Conservation (phyloP, 129 eudicot genomes). For the Solidago caesia region DNA sequence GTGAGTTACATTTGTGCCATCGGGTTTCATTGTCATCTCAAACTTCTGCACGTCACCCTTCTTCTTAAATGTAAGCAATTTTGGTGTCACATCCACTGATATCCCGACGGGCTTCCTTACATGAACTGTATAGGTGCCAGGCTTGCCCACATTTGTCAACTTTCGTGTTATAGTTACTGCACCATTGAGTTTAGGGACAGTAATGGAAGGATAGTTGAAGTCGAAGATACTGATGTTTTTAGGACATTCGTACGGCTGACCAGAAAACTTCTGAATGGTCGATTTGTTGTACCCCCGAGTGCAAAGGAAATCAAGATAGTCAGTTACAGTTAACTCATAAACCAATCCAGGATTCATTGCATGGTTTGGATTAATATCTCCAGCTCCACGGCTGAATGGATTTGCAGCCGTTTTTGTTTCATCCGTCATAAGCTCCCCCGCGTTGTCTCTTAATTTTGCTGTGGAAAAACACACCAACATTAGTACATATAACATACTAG, state of each 20-base stretch:
- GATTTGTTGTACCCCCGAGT: conserved; percentile 59
- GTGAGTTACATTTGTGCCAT: not conserved
- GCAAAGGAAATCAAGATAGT: conserved; percentile 77
- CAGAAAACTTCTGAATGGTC: conserved; percentile 33
- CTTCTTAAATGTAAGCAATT: conserved; percentile 32
- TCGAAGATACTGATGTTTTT: conserved; percentile 23
- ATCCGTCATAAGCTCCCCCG: conserved; percentile 42
- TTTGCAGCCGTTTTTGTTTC: conserved; percentile 30
- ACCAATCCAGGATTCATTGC: conserved; percentile 89
- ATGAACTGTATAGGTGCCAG: conserved; percentile 50
- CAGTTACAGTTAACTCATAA: conserved; percentile 50
- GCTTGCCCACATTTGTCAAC: conserved; percentile 74
- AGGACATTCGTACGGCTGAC: conserved; percentile 46
- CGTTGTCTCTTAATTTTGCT: conserved; percentile 68
- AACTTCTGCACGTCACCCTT: conserved; percentile 53
- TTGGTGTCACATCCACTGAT: conserved; percentile 45
- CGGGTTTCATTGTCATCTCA: conserved; percentile 36
- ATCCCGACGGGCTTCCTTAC: conserved; percentile 50
- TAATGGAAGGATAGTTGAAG: conserved; percentile 79
- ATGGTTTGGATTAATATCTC: conserved; percentile 70
- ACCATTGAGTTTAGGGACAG: conserved; percentile 41
- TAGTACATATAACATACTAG: not conserved
- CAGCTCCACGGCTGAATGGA: conserved; percentile 76
- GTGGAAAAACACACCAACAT: not conserved
- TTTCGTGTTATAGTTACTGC: conserved; percentile 45